Evolutionary conservation across 495 filamentous ascomycete species (phyloP).

Genomic region (Podospora australis): DNA sequence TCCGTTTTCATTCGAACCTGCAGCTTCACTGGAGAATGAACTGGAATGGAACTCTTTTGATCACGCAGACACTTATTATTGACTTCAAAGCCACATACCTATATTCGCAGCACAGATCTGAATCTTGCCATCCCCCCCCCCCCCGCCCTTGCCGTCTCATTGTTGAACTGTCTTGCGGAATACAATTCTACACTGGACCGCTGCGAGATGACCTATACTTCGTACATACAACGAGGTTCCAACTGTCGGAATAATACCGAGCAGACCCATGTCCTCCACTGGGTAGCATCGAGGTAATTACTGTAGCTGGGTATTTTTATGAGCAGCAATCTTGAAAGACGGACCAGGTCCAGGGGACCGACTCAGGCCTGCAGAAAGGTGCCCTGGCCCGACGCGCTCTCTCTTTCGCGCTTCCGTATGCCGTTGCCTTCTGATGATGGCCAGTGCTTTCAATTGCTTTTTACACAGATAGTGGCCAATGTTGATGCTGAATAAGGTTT

Average conservation of each 20-base stretch:
- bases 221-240: conserved; percentile 1
- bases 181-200: conserved; percentile 11
- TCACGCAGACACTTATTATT: no score
- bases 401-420: conserved; percentile 1
- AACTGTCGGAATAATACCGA: conserved; percentile 1
- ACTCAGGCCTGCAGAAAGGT: conserved; percentile 2
- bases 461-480: no score
- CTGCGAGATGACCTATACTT: conserved; percentile 4
- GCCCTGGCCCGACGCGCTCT: conserved; percentile 9
- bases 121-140: no score
- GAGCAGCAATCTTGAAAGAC: conserved; percentile 10
- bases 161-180: conserved; percentile 6
- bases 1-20: no score
- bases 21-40: no score
- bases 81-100: no score
- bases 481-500: no score
- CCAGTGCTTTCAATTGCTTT: conserved; percentile 8
- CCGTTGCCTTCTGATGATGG: conserved; percentile 1
- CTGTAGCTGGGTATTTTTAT: conserved; percentile 10
- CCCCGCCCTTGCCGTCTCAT: conserved; percentile 16
- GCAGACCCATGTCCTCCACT: conserved; percentile 3
- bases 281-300: conserved; percentile 3
- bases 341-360: not conserved
- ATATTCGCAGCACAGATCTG: no score
- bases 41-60: no score